Evolutionary conservation across 306 rosid genomes (phyloP), one percentile per base, ranked within the genome.

Genomic region (Acacia confusa): DNA sequence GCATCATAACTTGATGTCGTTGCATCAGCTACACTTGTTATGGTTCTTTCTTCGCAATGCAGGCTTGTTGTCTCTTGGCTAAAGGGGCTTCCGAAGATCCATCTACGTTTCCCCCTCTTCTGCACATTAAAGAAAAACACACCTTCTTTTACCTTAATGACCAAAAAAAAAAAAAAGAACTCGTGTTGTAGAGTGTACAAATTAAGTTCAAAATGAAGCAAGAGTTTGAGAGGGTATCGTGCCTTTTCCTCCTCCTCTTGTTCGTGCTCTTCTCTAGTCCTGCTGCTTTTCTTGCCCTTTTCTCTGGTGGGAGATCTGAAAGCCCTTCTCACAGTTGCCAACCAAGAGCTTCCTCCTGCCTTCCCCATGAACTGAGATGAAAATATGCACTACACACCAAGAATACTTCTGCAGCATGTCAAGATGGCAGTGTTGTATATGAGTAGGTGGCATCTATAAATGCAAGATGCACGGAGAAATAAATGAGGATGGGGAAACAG

Each of bases 41-140:
- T 70, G 55, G 75, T 80, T 76, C 83, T 88, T 34, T 79, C 74
- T 45, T 76, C 55, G 20, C 63, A 40, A 12, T 79, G 76, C 45
- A 81, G 86, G 34, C 66, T 41, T 16, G 28, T 58, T 11, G 77
- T 82, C 72, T 89, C 89, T 38, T 86, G 89, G 44, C 45, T 67
- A 66, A 44, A 53, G 69, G 82, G 80, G 83, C 82, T 89, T 85
- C 79, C 72, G 82, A 89, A 89, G 61, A 84, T 84, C 93, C 89
- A 87, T 82, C 91, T 85, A 32, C 91, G 61, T 64, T 89, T 89
- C 58, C 88, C 90, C 83, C 89, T 87, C 86, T 86, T 85, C 89
- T 87, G 70, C 70, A 57, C 47, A 16, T 72, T 73, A n/a, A 57
- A 63, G 76, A 38, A 36, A 57, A 28, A 27, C 9, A 22, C 36